Evolutionary conservation across 306 rosid genomes (phyloP).

Genomic region (Rosa chinensis): DNA sequence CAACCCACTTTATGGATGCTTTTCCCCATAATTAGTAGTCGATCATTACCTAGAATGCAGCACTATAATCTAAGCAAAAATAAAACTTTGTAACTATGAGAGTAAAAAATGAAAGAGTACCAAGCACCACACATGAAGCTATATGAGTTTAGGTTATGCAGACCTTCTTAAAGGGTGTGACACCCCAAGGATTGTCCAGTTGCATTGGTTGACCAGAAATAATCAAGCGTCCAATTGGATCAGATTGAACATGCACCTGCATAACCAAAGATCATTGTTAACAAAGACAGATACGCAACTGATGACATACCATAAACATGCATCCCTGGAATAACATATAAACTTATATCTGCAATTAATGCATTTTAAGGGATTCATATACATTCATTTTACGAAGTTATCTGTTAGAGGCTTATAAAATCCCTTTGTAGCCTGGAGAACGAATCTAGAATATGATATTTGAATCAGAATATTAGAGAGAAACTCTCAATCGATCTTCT

Average conservation of each 20-base stretch:
- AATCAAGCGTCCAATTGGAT: constrained; percentile 69
- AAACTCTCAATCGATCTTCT: neutral
- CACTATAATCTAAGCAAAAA: neutral
- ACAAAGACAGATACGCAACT: neutral
- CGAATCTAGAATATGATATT: neutral
- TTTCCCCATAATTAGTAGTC: neutral
- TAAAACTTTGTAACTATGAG: neutral
- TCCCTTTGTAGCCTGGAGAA: neutral
- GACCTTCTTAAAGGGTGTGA: constrained; percentile 70
- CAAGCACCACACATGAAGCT: constrained; percentile 5
- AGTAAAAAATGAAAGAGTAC: neutral
- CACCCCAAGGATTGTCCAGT: constrained; percentile 75
- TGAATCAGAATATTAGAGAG: neutral
- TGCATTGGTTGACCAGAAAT: constrained; percentile 75
- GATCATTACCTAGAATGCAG: neutral
- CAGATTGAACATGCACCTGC: constrained; percentile 80
- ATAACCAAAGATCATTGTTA: constrained; percentile 2
- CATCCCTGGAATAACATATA: neutral
- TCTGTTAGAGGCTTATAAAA: neutral
- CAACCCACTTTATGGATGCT: neutral
- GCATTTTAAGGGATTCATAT: neutral
- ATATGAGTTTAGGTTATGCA: neutral
- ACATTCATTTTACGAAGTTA: neutral
- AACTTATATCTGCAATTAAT: neutral
- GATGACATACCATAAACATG: neutral